A percentile compares a stretch with the other conserved stretches of the same genome.
Evolutionary conservation across 306 rosid genomes (phyloP).

Genomic region (Calophaca sinica): DNA sequence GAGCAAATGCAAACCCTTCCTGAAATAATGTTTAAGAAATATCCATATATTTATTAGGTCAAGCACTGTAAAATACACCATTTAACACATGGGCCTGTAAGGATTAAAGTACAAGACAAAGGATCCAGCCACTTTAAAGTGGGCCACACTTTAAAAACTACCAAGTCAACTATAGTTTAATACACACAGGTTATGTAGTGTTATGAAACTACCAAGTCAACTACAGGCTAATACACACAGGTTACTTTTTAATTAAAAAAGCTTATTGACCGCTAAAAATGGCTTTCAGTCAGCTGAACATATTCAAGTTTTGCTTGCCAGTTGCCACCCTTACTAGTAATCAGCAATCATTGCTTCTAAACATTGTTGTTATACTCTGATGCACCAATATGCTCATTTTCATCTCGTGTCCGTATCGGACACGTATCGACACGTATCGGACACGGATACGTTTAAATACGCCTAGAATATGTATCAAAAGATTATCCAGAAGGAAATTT

Average conservation of each 20-base stretch:
- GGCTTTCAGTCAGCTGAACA: conserved; percentile 9
- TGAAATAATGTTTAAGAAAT: conserved; percentile 53
- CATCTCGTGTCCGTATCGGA: too few relatives aligned
- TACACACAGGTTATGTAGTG: too few relatives aligned
- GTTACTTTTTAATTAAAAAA: neutral
- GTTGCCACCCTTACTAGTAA: neutral
- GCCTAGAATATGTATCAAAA: too few relatives aligned
- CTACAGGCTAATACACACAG: too few relatives aligned
- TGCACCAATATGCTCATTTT: too few relatives aligned
- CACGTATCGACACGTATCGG: too few relatives aligned
- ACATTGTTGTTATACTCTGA: neutral
- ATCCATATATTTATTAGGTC: conserved; percentile 48
- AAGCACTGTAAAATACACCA: conserved; percentile 7
- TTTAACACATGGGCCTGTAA: conserved; percentile 16
- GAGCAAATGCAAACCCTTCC: conserved; percentile 99
- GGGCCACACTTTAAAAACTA: too few relatives aligned
- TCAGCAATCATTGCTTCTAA: too few relatives aligned
- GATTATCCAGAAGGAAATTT: too few relatives aligned
- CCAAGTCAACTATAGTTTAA: too few relatives aligned
- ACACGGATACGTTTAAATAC: too few relatives aligned
- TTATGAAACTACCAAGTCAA: too few relatives aligned
- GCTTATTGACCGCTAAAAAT: conserved; percentile 16
- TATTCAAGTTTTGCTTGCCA: neutral
- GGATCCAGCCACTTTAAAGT: conserved; percentile 7
- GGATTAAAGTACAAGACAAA: conserved; percentile 11